Conservation (phyloP, 495 filamentous ascomycete genomes). For the Acidomyces sp. region DNA sequence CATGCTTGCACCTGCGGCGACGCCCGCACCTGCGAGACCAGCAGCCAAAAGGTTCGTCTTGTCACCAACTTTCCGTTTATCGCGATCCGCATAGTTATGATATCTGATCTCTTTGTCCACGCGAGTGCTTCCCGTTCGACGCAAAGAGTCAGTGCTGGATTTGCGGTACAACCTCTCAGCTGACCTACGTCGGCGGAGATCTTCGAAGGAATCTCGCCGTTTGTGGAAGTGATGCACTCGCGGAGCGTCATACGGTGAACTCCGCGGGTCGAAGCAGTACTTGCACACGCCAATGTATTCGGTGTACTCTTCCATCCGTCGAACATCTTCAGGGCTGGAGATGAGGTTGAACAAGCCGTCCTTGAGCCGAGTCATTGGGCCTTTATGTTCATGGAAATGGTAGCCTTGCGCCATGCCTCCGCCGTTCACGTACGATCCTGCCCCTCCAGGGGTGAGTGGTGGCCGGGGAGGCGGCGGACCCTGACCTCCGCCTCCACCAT, state of each 20-base stretch:
- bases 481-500: not conserved
- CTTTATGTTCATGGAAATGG: conserved; percentile 31
- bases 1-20: conserved; percentile 12
- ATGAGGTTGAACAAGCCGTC: conserved; percentile 19
- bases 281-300: conserved; percentile 58
- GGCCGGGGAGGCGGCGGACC: not conserved
- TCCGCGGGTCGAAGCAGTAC: conserved; percentile 53
- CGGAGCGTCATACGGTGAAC: conserved; percentile 47
- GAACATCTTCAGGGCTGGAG: conserved; percentile 41
- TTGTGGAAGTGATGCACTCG: conserved; percentile 45
- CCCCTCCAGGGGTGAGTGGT: not conserved
- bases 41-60: conserved; percentile 40
- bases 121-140: conserved; percentile 28
- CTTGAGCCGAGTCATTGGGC: conserved; percentile 37
- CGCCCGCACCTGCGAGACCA: conserved; percentile 34
- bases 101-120: conserved; percentile 48
- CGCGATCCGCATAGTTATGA: conserved; percentile 42
- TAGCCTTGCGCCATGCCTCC: conserved; percentile 6
- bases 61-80: conserved; percentile 32
- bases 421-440: conserved; percentile 4
- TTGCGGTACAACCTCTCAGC: conserved; percentile 8
- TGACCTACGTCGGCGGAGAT: conserved; percentile 17
- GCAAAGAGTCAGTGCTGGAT: conserved; percentile 9
- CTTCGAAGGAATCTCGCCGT: conserved; percentile 21
- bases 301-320: conserved; percentile 60